phyloP scores from a whole-genome alignment of 2,329 filamentous ascomycete genomes.

The Berkeleyomyces basicola region DNA sequence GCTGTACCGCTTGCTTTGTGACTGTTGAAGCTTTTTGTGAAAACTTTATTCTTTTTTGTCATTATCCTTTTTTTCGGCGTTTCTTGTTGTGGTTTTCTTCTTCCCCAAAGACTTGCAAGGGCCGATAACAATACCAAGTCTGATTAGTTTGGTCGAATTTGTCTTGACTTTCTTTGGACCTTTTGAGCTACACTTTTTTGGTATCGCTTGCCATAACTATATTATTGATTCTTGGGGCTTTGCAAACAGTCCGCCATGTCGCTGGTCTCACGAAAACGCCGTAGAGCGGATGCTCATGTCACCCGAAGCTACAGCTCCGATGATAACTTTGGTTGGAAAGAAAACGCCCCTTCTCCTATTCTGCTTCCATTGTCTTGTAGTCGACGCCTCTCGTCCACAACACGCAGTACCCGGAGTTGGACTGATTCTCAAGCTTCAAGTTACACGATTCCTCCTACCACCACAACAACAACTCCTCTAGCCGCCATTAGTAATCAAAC shows the following conservation, averaged over 20 bases:
- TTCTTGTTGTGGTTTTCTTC: conserved; percentile 1
- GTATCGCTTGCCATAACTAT: too few relatives aligned
- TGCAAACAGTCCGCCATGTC: neutral
- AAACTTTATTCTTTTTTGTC: neutral
- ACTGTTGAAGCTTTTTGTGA: neutral
- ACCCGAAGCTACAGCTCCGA: conserved; percentile 6
- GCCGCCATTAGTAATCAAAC: neutral
- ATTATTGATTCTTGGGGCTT: neutral
- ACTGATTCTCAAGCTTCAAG: neutral
- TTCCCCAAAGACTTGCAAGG: neutral
- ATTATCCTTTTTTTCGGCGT: neutral
- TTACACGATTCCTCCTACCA: neutral
- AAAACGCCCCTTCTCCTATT: conserved; percentile 6
- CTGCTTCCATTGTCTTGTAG: neutral
- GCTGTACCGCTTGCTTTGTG: neutral
- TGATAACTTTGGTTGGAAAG: conserved; percentile 4
- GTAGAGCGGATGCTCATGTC: neutral
- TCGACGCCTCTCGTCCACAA: neutral
- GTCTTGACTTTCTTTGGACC: neutral
- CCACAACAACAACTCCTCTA: neutral
- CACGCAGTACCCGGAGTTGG: neutral
- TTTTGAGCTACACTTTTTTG: neutral
- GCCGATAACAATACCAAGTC: neutral
- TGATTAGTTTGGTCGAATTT: neutral
- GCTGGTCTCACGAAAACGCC: conserved; percentile 1